Base-by-base conservation (phyloP, 1,139 yeast genomes). In the Casaregolazyma lundiana region DNA sequence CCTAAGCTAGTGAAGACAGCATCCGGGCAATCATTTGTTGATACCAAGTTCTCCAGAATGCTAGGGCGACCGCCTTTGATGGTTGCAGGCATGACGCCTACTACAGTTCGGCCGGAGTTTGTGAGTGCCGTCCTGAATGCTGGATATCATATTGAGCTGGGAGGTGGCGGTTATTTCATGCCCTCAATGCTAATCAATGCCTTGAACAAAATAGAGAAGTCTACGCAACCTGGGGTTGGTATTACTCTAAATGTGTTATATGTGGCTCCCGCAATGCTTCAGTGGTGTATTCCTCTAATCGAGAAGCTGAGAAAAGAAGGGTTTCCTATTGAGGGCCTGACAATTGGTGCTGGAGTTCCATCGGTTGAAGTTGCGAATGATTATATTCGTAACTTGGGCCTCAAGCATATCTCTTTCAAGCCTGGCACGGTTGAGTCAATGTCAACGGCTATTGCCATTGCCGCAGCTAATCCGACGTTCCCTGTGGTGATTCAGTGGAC, bases 311-410 rank as follows among this genome's bases (percentile, higher is more conserved):
- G 98, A 72, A 84, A 80, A 57, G 82, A 77, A 63, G 97, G 97
- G 41, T 89, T 84, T 77, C 98, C 98, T 57, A 83, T 92, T 59
- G 97, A 92, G 70, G 90, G 96, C 48, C 72, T 92, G 69, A 83
- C 98, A 44, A 89, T 92, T 64, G 99, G 98, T 75, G 99, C 99
- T 46, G 99, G 99, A 78, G 98, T 92, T 57, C 99, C 99, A 51
- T 89, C 97, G 24, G 70, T 90, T 54, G 98, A 94, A 67, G 97
- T 94, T 61, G 97, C 97, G 45, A 76, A 94, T 60, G 99, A 92
- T 71, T 92, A 92, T 70, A 92, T 94, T 60, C 84, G 84, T 67
- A 86, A 89, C 41, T 77, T 92, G 57, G 97, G 97, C 39, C 76
- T 92, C 64, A 88, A 95, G 62, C 96, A 90, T 67, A 79, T 92